Evolutionary conservation across 768 basidiomycete species (phyloP).

Genomic region (Hygrophorus russula): DNA sequence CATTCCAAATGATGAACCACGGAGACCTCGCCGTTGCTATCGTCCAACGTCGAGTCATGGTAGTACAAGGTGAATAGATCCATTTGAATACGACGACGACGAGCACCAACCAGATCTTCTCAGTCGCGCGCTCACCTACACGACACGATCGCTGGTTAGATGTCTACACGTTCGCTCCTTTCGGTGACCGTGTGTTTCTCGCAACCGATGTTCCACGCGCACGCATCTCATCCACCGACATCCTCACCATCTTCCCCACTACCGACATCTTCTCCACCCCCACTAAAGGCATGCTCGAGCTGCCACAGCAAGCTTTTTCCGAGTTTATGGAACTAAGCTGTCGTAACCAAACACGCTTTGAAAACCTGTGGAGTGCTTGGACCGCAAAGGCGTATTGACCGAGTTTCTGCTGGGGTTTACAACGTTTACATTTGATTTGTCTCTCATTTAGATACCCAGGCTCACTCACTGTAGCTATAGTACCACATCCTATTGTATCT

Average conservation of each 20-base stretch:
- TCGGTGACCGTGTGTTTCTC: constrained; percentile 58
- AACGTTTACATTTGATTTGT: no score
- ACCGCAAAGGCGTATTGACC: no score
- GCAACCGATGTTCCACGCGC: constrained; percentile 47
- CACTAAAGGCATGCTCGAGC: constrained; percentile 48
- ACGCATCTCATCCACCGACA: constrained; percentile 47
- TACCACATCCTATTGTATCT: no score
- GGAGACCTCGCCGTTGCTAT: constrained; percentile 59
- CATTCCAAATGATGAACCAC: constrained; percentile 31
- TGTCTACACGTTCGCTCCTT: constrained; percentile 52
- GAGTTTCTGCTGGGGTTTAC: no score
- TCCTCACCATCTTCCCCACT: constrained; percentile 47
- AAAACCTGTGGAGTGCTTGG: no score
- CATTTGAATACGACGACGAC: neutral
- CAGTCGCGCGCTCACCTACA: constrained; percentile 47
- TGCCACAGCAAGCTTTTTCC: constrained; percentile 45
- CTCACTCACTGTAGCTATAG: no score
- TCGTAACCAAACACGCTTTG: constrained; percentile 18
- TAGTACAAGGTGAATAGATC: constrained; percentile 48
- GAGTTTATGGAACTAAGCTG: constrained; percentile 45
- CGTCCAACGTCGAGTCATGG: constrained; percentile 54
- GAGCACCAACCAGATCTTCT: constrained; percentile 4
- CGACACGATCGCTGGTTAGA: constrained; percentile 50
- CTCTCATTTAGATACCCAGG: no score
- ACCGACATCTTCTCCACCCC: constrained; percentile 20